Base-by-base conservation (phyloP, 345 rosid genomes). In the Pistacia integerrima region DNA sequence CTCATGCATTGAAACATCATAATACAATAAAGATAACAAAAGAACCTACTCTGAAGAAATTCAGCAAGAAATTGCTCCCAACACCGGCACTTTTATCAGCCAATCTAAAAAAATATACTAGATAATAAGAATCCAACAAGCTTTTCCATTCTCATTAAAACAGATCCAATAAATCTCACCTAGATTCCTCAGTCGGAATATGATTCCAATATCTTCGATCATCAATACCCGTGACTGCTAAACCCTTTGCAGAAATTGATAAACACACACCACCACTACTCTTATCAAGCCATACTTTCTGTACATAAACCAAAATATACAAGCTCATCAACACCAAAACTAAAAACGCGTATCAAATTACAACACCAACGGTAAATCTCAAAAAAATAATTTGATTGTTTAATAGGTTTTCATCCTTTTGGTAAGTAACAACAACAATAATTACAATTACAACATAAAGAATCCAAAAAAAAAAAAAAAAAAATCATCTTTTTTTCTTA, bases 151-250 rank as follows among this genome's bases (percentile, higher is more conserved):
- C 56, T 68, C 63, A 71, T 61, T 4, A 70, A 5, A 28, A 60
- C 6, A 30, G 20, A 49, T 78, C 25, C 58, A 66, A 12, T 4
- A 48, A 74, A 46, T 41, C 90, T 85, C 81, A 93, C 99, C 96
- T 88, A 78, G 99, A 95, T 78, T 95, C 99, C 67, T 87, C 98
- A 0, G 91, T 82, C 9, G 88, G 90, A 66, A 95, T 78, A 80
- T 87, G 88, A 78, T 86, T 95, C 99, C 99, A 95, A 69, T 95
- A 93, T 85, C 99, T 86, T 64, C 99, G 85, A 82, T 95, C 98
- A 86, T 95, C 96, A 36, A 93, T 88, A 70, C 99, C 98, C 0
- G 98, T 95, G 60, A 95, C 87, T 0, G 82, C 78, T 67, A 95
- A 83, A 0, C 94, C 98, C 75, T 87, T 93, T 2, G 93, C 82